Percentiles rank a stretch among this genome's conserved stretches.
Evolutionary conservation across 192 early-diverging fungal genomes (phyloP).

Genomic region (Gryganskiella cystojenkinii): DNA sequence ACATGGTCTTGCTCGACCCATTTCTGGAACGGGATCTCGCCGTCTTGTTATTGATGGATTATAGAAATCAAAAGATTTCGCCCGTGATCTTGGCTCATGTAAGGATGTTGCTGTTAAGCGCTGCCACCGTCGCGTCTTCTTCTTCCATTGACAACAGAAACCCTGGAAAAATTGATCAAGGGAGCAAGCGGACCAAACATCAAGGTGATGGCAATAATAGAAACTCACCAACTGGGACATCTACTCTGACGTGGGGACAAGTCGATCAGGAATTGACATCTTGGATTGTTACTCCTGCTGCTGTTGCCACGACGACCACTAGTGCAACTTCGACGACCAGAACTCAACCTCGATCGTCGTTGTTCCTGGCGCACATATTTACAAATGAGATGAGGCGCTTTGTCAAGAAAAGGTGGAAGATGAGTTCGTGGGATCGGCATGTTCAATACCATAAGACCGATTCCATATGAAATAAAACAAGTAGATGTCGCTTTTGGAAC

Average conservation of each 20-base stretch:
- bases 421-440: constrained; percentile 13
- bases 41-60: constrained; percentile 10
- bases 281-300: not conserved
- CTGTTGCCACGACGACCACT: not conserved
- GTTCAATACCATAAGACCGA: constrained; percentile 4
- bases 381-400: constrained; percentile 27
- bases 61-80: not conserved
- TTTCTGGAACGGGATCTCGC: constrained; percentile 34
- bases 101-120: constrained; percentile 1
- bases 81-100: constrained; percentile 23
- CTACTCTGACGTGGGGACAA: too few relatives aligned
- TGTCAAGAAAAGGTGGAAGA: constrained; percentile 12
- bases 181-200: not conserved
- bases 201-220: not conserved
- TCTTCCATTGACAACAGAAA: not conserved
- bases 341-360: not conserved
- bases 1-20: constrained; percentile 8
- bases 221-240: not conserved
- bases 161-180: not conserved
- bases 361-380: constrained; percentile 10
- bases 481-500: too few relatives aligned
- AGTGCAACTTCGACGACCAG: not conserved
- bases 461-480: too few relatives aligned
- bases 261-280: too few relatives aligned
- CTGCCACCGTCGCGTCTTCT: too few relatives aligned